Conservation (phyloP, 257 asterid species). For the Marsdenia floribunda region DNA sequence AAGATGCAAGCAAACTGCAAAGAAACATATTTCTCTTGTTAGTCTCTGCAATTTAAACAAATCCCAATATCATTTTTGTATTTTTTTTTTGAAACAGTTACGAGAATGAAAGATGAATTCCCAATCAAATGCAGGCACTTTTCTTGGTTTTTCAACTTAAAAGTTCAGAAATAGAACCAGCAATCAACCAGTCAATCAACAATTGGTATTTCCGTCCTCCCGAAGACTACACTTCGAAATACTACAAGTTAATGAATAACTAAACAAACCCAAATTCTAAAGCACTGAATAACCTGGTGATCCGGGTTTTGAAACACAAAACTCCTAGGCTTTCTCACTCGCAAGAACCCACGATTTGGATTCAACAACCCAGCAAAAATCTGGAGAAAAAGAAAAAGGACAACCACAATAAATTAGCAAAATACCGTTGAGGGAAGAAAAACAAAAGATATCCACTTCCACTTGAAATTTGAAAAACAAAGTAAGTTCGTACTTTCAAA, state of each 20-base stretch:
- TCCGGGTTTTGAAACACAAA: constrained; percentile 96
- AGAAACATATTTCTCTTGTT: neutral
- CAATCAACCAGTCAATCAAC: neutral
- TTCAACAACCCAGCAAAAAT: constrained; percentile 81
- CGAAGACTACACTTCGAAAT: neutral
- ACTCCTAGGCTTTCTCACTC: constrained; percentile 75
- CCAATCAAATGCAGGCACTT: neutral
- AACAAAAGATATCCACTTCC: neutral
- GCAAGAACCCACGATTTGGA: constrained; percentile 61
- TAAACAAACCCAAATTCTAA: neutral
- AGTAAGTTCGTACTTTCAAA: constrained; percentile 43
- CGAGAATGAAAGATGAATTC: neutral
- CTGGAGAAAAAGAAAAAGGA: constrained; percentile 24
- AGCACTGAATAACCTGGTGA: constrained; percentile 62
- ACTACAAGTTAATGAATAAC: neutral
- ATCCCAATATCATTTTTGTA: neutral
- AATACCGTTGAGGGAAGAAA: neutral
- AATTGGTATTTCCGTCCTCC: neutral
- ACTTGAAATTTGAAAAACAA: too few relatives aligned
- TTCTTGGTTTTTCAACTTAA: neutral
- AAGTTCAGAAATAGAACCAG: neutral
- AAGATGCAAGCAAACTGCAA: neutral
- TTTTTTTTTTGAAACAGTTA: neutral
- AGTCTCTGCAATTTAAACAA: neutral
- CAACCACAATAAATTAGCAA: constrained; percentile 7